Conservation (phyloP, 2,329 filamentous ascomycete genomes). For the Hansfordia pulvinata region DNA sequence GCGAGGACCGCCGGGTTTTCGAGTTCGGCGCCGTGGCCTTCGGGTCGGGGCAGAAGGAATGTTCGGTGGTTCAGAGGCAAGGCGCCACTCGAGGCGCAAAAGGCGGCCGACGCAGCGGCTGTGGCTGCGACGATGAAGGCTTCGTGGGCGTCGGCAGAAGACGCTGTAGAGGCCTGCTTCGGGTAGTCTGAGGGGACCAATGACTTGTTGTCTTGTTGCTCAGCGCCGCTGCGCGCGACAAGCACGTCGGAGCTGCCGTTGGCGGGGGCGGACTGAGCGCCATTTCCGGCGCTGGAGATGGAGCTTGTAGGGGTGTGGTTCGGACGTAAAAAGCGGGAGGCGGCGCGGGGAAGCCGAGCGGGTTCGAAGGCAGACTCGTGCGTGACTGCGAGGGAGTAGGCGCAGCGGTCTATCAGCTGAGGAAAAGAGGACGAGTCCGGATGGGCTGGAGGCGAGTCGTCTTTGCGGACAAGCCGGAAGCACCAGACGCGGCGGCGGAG, state of each 20-base stretch:
- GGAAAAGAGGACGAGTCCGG: constrained; percentile 17
- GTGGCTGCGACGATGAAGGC: constrained; percentile 39
- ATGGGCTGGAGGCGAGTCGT: constrained; percentile 15
- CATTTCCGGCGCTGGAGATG: constrained; percentile 9
- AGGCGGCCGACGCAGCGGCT: constrained; percentile 32
- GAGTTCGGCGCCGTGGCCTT: constrained; percentile 15
- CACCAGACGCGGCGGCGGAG: constrained; percentile 37
- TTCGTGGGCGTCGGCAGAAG: constrained; percentile 34
- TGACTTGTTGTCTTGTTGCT: constrained; percentile 18
- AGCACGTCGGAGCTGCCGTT: constrained; percentile 14
- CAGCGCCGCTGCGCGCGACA: constrained; percentile 5
- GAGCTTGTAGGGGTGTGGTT: constrained; percentile 25
- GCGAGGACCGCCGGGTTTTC: constrained; percentile 25
- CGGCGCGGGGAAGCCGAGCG: constrained; percentile 29
- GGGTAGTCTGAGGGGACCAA: constrained; percentile 15
- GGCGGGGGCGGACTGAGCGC: too few relatives aligned
- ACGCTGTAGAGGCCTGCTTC: constrained; percentile 19
- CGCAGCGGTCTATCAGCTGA: constrained; percentile 27
- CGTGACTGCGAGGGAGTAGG: constrained; percentile 26
- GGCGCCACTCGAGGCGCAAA: constrained; percentile 33
- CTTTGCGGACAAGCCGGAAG: constrained; percentile 33
- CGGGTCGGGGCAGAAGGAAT: constrained; percentile 27
- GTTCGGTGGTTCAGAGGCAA: constrained; percentile 40
- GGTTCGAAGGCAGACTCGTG: constrained; percentile 39
- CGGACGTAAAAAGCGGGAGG: constrained; percentile 23